Percentiles rank a stretch among this genome's conserved stretches.
phyloP scores from a whole-genome alignment of 73 alveolate genomes.

The Paramecium sexaurelia region DNA sequence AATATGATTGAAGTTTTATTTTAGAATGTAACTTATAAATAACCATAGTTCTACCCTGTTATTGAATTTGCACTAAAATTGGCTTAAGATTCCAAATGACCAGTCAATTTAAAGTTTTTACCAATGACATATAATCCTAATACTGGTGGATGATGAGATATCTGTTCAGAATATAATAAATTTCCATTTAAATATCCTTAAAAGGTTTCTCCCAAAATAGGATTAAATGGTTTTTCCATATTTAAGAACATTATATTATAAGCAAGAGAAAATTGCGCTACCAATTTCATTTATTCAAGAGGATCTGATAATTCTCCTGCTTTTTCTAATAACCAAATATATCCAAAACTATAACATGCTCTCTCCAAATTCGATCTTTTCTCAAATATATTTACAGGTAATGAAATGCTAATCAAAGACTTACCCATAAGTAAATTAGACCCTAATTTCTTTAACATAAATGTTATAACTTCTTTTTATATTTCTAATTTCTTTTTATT shows the following conservation, averaged over 20 bases:
- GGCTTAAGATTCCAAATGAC: conserved; percentile 67
- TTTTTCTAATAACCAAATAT: conserved; percentile 72
- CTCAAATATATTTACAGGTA: conserved; percentile 84
- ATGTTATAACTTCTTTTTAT: conserved; percentile 75
- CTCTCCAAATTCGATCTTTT: conserved; percentile 77
- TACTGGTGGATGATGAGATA: conserved; percentile 75
- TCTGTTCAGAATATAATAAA: conserved; percentile 62
- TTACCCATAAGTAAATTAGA: conserved; percentile 77
- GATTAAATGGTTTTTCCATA: conserved; percentile 90
- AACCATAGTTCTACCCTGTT: conserved; percentile 67
- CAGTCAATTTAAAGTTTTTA: conserved; percentile 51
- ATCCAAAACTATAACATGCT: conserved; percentile 64
- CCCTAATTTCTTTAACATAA: conserved; percentile 76
- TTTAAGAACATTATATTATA: conserved; percentile 53
- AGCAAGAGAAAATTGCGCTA: conserved; percentile 69
- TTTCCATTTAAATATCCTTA: conserved; percentile 75
- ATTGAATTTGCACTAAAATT: conserved; percentile 68
- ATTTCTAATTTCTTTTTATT: conserved; percentile 60
- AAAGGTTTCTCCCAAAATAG: conserved; percentile 90
- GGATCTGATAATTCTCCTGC: conserved; percentile 80
- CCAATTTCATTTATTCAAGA: conserved; percentile 74
- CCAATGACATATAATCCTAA: conserved; percentile 42
- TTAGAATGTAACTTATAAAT: conserved; percentile 18
- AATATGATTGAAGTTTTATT: conserved; percentile 15
- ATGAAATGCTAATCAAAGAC: conserved; percentile 75